A percentile compares a stretch with the other conserved stretches of the same genome.
These are phyloP conservation scores for Cystobasidium onofrii DNA, from an alignment of 768 basidiomycete species.

Conservation along the genomic window DNA sequence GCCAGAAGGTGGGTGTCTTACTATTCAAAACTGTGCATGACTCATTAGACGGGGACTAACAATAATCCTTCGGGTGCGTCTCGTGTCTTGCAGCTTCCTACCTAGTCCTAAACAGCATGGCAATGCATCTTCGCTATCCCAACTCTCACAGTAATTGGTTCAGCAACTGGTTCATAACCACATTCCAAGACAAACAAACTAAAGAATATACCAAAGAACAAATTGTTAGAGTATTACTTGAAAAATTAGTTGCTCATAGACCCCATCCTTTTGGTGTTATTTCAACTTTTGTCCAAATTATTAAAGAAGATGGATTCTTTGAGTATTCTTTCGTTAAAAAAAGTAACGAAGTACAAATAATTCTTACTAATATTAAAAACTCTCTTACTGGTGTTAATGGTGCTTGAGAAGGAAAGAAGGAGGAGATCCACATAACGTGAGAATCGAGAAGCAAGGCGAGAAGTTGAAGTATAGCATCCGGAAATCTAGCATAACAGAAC, in stretches of 20 bases:
- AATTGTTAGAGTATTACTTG: constrained; percentile 62
- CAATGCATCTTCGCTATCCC: constrained; percentile 90
- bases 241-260: constrained; percentile 84
- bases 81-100: constrained; percentile 65
- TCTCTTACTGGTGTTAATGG: constrained; percentile 8
- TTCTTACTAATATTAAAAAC: constrained; percentile 12
- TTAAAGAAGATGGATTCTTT: constrained; percentile 30
- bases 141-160: constrained; percentile 99
- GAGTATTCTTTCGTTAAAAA: constrained; percentile 21
- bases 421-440: no score
- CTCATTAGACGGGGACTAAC: background rate
- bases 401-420: background rate
- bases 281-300: constrained; percentile 29
- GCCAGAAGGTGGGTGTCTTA: constrained; percentile 64
- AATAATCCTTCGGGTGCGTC: background rate
- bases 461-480: no score
- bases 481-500: no score
- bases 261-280: constrained; percentile 91
- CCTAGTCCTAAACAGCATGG: constrained; percentile 82
- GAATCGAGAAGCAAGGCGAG: no score
- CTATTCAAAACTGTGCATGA: background rate
- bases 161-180: constrained; percentile 75
- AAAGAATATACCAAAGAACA: constrained; percentile 66
- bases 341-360: constrained; percentile 6
- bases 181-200: constrained; percentile 72